Evolutionary conservation across 2,329 filamentous ascomycete species (phyloP), one percentile per base, ranked within the genome.

Genomic region (Grosmannia huntii): DNA sequence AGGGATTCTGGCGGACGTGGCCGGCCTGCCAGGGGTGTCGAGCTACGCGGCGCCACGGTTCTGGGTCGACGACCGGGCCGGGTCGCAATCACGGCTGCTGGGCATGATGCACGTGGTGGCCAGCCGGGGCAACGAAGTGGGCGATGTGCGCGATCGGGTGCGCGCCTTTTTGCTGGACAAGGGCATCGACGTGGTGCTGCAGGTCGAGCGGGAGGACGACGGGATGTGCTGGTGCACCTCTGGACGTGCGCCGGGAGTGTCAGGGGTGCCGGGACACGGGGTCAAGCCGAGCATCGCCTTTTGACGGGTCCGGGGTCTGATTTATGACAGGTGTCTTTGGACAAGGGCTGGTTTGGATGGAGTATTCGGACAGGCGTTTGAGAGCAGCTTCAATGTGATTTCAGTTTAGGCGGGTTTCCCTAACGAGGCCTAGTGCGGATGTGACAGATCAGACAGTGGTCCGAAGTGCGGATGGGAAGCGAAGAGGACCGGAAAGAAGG

Each of bases 41-140:
- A 85, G 87, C 56, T 97, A 96, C 66, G 80, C 87, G 0, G 89
- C 88, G 1, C 91, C 92, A 9, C 87, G 90, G 65, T 96, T 97
- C 68, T 99, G 94, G 94, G 75, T 94, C 16, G 89, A 95, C 65
- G 90, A 95, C 61, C 73, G 80, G 14, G 50, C 50, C 86, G 0
- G 88, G 87, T 1, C 90, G 90, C 5, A 87, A 90, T 66, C 95
- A 96, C 67, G 97, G 92, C 92, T 96, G 2, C 73, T 91, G 14
- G 92, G 92, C 2, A 86, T 94, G 1, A 91, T 96, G 61, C 92
- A 96, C 67, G 81, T 96, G 46, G 83, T 90, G 60, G 89, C 89
- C 0, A 82, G 84, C 0, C 80, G 82, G 27, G 82, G 79, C 2
- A 83, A 86, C 2, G 84, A 91, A 64, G 68, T 91, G 58, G 89